These are phyloP conservation scores for Ophiostoma ulmi DNA, from an alignment of 2,329 filamentous ascomycete genomes.

Conservation along the genomic window DNA sequence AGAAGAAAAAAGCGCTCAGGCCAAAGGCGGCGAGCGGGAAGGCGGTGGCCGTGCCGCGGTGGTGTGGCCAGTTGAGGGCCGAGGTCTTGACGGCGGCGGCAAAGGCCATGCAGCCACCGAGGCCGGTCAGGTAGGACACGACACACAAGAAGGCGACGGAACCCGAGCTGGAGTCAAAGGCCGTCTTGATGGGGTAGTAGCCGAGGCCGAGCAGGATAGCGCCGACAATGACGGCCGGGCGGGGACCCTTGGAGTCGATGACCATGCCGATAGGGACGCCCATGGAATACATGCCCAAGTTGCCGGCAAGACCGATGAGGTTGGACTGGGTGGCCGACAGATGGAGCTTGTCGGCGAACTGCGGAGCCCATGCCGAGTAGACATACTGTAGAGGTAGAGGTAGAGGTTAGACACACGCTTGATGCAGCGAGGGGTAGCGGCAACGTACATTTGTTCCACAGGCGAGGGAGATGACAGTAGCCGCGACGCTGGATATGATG, in stretches of 20 bases:
- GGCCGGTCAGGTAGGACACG: slow-evolving; percentile 77
- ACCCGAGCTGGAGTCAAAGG: slow-evolving; percentile 64
- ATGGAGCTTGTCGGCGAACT: slow-evolving; percentile 81
- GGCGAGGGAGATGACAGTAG: slow-evolving; percentile 76
- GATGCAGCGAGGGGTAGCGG: neutral
- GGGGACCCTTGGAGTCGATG: slow-evolving; percentile 75
- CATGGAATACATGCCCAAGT: slow-evolving; percentile 87
- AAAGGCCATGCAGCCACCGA: slow-evolving; percentile 90
- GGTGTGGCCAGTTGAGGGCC: slow-evolving; percentile 84
- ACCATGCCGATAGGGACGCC: slow-evolving; percentile 86
- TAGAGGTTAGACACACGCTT: neutral
- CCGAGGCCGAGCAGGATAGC: slow-evolving; percentile 67
- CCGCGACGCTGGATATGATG: slow-evolving; percentile 76
- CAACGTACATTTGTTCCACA: slow-evolving; percentile 81
- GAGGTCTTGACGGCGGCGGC: slow-evolving; percentile 78
- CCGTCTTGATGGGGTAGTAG: slow-evolving; percentile 79
- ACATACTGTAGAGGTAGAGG: slow-evolving; percentile 62
- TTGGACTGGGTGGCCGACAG: slow-evolving; percentile 92
- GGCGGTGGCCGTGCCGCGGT: slow-evolving; percentile 88
- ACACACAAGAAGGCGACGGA: slow-evolving; percentile 65
- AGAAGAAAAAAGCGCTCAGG: slow-evolving; percentile 94
- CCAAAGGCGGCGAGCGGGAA: slow-evolving; percentile 92
- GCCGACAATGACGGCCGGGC: slow-evolving; percentile 71
- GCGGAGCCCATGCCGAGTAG: slow-evolving; percentile 95
- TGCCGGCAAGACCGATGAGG: slow-evolving; percentile 78